A percentile compares a stretch with the other conserved stretches of the same genome.
phyloP scores from a whole-genome alignment of 306 rosid species.

The Cyclanthera cordifolia region DNA sequence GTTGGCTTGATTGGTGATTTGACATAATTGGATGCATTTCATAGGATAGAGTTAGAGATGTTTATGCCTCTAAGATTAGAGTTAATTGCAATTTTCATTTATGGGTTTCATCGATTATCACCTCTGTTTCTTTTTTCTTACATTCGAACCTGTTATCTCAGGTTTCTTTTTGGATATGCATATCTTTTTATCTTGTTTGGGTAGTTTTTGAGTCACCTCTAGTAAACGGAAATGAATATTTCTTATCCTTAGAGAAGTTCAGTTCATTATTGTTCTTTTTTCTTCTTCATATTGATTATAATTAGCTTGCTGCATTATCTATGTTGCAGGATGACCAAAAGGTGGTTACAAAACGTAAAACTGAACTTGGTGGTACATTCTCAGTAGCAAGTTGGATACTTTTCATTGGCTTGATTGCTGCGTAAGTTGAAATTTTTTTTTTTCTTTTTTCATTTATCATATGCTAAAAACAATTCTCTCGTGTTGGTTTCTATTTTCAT shows the following conservation, averaged over 20 bases:
- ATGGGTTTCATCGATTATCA: not conserved
- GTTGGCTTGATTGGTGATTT: too few species aligned
- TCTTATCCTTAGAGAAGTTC: too few species aligned
- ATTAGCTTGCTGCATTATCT: slow-evolving; percentile 19
- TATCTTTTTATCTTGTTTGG: slow-evolving; percentile 1
- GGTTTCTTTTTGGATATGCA: not conserved
- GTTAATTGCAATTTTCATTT: not conserved
- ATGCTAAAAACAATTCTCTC: not conserved
- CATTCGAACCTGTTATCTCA: not conserved
- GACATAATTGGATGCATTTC: not conserved
- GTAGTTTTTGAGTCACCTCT: not conserved
- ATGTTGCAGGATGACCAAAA: slow-evolving; percentile 65
- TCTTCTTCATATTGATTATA: not conserved
- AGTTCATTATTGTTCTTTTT: not conserved
- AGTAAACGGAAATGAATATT: too few species aligned
- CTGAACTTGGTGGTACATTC: slow-evolving; percentile 98
- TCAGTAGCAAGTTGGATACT: slow-evolving; percentile 97
- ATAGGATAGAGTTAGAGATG: not conserved
- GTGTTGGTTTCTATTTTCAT: slow-evolving; percentile 14
- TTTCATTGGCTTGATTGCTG: slow-evolving; percentile 75
- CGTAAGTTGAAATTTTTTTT: slow-evolving; percentile 46
- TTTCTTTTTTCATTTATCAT: not conserved
- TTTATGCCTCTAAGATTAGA: not conserved
- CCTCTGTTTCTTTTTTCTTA: not conserved
- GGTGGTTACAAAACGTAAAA: slow-evolving; percentile 77